Base-by-base conservation (phyloP, 2,329 filamentous ascomycete species). In the Simplicillium sp. region DNA sequence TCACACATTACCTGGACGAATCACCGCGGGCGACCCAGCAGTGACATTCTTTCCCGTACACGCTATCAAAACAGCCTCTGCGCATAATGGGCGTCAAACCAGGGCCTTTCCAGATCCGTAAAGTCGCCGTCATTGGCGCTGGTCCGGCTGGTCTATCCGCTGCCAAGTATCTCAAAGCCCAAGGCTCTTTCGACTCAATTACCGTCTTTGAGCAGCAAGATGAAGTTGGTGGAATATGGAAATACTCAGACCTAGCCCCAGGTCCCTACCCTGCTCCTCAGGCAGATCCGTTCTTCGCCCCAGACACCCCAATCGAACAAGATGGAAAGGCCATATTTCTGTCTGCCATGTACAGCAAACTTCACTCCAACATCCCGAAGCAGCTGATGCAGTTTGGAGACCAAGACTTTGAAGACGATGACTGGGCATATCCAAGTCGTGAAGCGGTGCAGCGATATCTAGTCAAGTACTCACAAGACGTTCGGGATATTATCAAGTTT, bases 321-420 rank as follows among this genome's bases (percentile, higher is more conserved):
- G 52, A 55, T 36, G 47, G 44, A 13, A 54, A 73, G 1, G 74
- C 82, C 6, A 59, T 79, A 3, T 94, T 90, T 53, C 70, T 86
- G n/a, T 87, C 84, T 14, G 84, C 89, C 3, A 77, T 95, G 62
- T 96, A 96, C 59, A 78, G 87, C 37, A 65, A 73, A 17, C 67
- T 96, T 13, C 82, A 95, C 54, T 88, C 89, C 16, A 97, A 97
- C 58, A 88, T 96, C 37, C 85, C 88, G 0, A 77, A 83, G 44
- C 68, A 71, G 0, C 58, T 96, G 39, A 97, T 97, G 90, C 67
- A 71, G 4, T 96, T 81, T 58, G 82, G 81, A 4, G 84, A 90
- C 49, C 65, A 76, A 7, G 57, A 72, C 1, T 92, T 92, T 53
- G 71, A 76, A 0, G 53, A 68, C 2, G 71, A 78, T 11, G 69